A percentile compares a stretch with the other conserved stretches of the same genome.
Conservation (phyloP, 768 basidiomycete genomes). For the Leccinum pellstonianum region DNA sequence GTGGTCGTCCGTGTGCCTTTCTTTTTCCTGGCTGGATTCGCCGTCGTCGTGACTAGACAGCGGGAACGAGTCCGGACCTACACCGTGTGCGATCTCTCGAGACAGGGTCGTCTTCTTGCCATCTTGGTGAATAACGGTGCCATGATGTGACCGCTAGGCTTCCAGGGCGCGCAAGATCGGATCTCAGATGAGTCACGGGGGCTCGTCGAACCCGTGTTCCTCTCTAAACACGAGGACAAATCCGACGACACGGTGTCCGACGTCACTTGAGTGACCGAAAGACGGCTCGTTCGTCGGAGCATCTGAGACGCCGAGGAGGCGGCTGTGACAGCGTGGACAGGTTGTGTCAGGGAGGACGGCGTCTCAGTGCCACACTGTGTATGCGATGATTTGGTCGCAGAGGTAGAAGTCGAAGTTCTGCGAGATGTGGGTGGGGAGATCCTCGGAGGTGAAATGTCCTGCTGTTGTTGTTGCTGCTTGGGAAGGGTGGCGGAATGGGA, state of each 20-base stretch:
- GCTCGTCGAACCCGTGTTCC: neutral
- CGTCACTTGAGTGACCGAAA: conserved; percentile 10
- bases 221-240: conserved; percentile 6
- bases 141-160: conserved; percentile 21
- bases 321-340: conserved; percentile 4
- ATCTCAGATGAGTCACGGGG: conserved; percentile 21
- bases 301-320: conserved; percentile 9
- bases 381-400: conserved; percentile 4
- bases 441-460: conserved; percentile 9
- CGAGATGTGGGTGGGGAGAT: conserved; percentile 22
- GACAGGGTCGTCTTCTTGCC: neutral
- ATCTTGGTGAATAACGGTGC: conserved; percentile 10
- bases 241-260: conserved; percentile 8
- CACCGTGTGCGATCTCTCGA: conserved; percentile 13
- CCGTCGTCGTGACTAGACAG: conserved; percentile 8
- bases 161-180: conserved; percentile 14
- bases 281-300: conserved; percentile 27
- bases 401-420: conserved; percentile 5
- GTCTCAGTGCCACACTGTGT: conserved; percentile 7
- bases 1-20: neutral
- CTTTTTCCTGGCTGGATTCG: conserved; percentile 15
- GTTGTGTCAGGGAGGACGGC: conserved; percentile 14
- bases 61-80: neutral
- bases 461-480: neutral
- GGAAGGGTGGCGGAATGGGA: conserved; percentile 9